Evolutionary conservation across 371 early-diverging fungal species (phyloP).

Genomic region (Syncephalastrum contaminatum): DNA sequence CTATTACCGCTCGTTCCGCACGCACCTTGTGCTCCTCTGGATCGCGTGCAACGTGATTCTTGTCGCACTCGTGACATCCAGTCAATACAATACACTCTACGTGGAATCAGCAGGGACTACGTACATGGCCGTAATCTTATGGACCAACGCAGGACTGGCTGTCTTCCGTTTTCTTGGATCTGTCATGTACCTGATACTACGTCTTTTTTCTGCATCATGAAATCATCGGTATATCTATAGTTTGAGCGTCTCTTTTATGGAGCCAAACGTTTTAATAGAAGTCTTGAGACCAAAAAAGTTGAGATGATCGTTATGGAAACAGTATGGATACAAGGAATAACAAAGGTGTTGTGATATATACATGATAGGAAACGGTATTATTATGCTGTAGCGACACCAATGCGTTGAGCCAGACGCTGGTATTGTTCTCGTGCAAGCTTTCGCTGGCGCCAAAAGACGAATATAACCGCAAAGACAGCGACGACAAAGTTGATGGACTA

Average conservation of each 20-base stretch:
- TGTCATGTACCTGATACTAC: conserved; percentile 65
- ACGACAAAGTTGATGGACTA: conserved; percentile 32
- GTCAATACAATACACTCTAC: conserved; percentile 30
- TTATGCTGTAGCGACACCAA: conserved; percentile 22
- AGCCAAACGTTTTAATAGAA: neutral
- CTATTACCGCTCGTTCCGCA: conserved; percentile 85
- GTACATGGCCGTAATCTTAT: conserved; percentile 82
- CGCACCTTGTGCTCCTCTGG: conserved; percentile 80
- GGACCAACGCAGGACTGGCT: conserved; percentile 82
- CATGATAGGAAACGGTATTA: too few relatives aligned
- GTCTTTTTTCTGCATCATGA: conserved; percentile 23
- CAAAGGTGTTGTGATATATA: too few relatives aligned
- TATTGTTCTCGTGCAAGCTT: conserved; percentile 43
- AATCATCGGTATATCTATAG: conserved; percentile 1
- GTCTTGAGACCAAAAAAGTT: too few relatives aligned
- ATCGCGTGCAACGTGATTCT: conserved; percentile 80
- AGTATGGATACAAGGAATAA: too few relatives aligned
- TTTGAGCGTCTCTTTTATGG: neutral
- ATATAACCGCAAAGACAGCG: conserved; percentile 27
- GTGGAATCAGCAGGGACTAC: conserved; percentile 47
- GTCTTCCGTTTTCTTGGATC: conserved; percentile 81
- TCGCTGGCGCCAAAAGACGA: conserved; percentile 45
- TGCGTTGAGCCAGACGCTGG: conserved; percentile 38
- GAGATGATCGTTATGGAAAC: too few relatives aligned
- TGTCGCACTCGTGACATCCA: conserved; percentile 56